Evolutionary conservation across 2,329 filamentous ascomycete species (phyloP).

Genomic region (Colletotrichum truncatum): DNA sequence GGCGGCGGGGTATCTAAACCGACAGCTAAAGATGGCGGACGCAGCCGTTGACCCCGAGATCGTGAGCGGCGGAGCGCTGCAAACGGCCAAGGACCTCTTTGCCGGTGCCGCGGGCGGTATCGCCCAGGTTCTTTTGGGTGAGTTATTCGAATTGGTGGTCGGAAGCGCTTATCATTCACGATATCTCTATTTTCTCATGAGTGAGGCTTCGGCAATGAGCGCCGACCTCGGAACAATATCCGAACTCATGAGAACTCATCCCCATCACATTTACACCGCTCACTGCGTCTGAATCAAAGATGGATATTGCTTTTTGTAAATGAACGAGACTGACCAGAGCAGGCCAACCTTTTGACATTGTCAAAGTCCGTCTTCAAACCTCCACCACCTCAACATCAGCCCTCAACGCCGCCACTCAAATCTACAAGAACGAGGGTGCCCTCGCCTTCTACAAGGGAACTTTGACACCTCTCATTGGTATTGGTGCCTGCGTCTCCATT

Average conservation of each 20-base stretch:
- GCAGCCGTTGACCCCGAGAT: conserved; percentile 25
- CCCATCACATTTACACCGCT: too few species aligned
- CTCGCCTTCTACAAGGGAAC: conserved; percentile 99
- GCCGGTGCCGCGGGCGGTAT: conserved; percentile 91
- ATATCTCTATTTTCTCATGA: background rate
- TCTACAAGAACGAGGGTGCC: conserved; percentile 88
- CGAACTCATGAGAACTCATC: background rate
- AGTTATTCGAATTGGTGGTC: conserved; percentile 42
- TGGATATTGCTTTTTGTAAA: too few species aligned
- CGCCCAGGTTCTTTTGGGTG: conserved; percentile 93
- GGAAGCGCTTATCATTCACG: too few species aligned
- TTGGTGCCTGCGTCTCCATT: conserved; percentile 97
- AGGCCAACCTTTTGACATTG: conserved; percentile 85
- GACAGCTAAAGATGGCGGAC: conserved; percentile 17
- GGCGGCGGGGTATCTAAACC: conserved; percentile 8
- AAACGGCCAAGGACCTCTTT: conserved; percentile 88
- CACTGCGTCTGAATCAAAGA: too few species aligned
- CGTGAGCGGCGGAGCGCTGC: conserved; percentile 48
- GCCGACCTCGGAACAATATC: background rate
- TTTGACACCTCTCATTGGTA: conserved; percentile 91
- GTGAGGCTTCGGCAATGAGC: background rate
- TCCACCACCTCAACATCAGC: conserved; percentile 83
- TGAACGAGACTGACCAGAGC: too few species aligned
- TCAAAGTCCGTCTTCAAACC: conserved; percentile 97
- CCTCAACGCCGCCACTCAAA: conserved; percentile 80